phyloP scores from a whole-genome alignment of 306 rosid species.

The Quercus ilex region DNA sequence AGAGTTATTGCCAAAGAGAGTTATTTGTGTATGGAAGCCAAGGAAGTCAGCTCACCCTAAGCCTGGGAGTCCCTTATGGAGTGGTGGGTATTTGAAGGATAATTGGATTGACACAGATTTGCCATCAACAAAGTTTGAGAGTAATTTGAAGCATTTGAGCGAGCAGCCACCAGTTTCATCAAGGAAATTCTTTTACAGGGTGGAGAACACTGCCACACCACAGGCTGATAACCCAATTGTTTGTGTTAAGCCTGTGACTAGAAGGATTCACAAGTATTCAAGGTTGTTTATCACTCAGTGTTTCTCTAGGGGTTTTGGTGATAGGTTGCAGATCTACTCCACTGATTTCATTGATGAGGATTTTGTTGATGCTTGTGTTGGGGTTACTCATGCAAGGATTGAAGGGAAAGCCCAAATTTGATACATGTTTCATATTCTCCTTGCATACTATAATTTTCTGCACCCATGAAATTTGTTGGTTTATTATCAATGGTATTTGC shows the following conservation, averaged over 20 bases:
- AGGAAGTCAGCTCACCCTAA: conserved; percentile 61
- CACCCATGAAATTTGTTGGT: not conserved
- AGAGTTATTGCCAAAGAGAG: conserved; percentile 62
- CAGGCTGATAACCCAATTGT: conserved; percentile 69
- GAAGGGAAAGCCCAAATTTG: conserved; percentile 56
- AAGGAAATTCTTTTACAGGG: conserved; percentile 75
- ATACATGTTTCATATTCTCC: not conserved
- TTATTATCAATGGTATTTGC: not conserved
- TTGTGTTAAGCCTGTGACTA: conserved; percentile 77
- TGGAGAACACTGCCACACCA: conserved; percentile 92
- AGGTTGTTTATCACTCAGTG: conserved; percentile 72
- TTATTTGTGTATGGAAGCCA: conserved; percentile 88
- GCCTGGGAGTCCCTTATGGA: conserved; percentile 66
- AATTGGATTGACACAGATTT: conserved; percentile 84
- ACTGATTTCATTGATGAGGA: conserved; percentile 76
- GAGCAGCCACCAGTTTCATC: conserved; percentile 53
- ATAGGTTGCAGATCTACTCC: conserved; percentile 66
- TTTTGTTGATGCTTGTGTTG: conserved; percentile 87
- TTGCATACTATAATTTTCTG: not conserved
- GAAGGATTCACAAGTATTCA: conserved; percentile 62
- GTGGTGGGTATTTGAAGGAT: conserved; percentile 60
- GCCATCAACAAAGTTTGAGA: conserved; percentile 81
- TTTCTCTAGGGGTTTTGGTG: conserved; percentile 37
- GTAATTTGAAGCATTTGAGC: conserved; percentile 67
- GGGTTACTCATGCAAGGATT: conserved; percentile 62